Evolutionary conservation across 768 basidiomycete genomes (phyloP), one percentile per base, ranked within the genome.

Genomic region (Cystofilobasidium macerans): DNA sequence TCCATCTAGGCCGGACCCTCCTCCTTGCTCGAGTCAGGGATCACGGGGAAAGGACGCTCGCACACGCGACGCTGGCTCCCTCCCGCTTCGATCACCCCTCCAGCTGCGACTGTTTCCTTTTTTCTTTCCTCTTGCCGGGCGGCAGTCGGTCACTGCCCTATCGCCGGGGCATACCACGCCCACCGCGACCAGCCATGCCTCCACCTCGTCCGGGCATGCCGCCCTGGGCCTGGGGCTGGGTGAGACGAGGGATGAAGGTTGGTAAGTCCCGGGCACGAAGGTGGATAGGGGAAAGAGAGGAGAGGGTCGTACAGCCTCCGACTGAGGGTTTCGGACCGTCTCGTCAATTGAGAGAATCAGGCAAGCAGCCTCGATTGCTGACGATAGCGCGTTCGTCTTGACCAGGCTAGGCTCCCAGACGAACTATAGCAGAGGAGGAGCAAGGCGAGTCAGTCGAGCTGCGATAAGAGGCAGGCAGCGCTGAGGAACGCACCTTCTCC

Each of bases 361-460:
- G 77, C 89, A 97, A 14, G 95, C 94, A 13, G 95, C 95, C 77
- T 99, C 95, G 13, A 89, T 82, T 7, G 95, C 95, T 73, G 93
- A 94, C 76, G 85, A 86, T 73, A 99, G 85, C 28, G 95, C 95
- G 73, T 99, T 99, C 54, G 85, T 78, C 79, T 98, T 99, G 72
- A 98, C 89, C 67, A 98, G 80, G 69, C 87, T 87, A 20, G 95
- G 94, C 75, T 98, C 95, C 94, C 95, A 98, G 11, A 99, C 94
- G 73, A 98, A 99, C 53, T 67, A 54, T 5, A 8, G 51, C 3
- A 30, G 16, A 32, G 32, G 28, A 20, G 3, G 1, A n/a, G 33
- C 22, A 33, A 5, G 42, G 20, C 12, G 24, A 33, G 54, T 54
- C 51, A 45, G 63, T 48, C 43, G 43, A 24, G 32, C 36, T 20